A percentile compares a stretch with the other conserved stretches of the same genome.
phyloP scores from a whole-genome alignment of 1,284 basidiomycete genomes.

The Austroboletus niveus region DNA sequence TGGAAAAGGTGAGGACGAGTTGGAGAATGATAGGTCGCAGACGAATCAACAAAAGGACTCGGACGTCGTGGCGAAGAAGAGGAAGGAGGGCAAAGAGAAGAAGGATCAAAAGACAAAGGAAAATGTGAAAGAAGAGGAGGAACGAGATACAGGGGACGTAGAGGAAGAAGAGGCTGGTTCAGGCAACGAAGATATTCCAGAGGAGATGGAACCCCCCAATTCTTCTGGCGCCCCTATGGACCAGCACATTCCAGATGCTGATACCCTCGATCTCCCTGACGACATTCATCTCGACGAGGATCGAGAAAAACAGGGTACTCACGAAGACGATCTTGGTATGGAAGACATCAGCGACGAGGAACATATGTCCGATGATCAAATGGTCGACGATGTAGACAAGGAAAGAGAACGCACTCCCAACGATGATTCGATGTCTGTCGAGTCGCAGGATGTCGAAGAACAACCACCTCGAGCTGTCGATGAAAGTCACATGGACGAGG shows the following conservation, averaged over 20 bases:
- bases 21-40: conserved; percentile 52
- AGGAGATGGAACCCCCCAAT: conserved; percentile 39
- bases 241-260: conserved; percentile 69
- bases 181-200: conserved; percentile 26
- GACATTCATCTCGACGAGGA: conserved; percentile 66
- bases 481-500: conserved; percentile 13
- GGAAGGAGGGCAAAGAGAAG: conserved; percentile 33
- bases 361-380: conserved; percentile 37
- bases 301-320: conserved; percentile 37
- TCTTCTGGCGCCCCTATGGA: conserved; percentile 67
- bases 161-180: conserved; percentile 31
- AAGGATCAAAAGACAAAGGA: conserved; percentile 35
- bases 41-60: conserved; percentile 48
- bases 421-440: conserved; percentile 24
- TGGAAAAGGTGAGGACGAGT: conserved; percentile 49
- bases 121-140: conserved; percentile 34
- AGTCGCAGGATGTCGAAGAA: conserved; percentile 14
- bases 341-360: conserved; percentile 43
- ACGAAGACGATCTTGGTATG: conserved; percentile 33
- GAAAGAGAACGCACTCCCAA: conserved; percentile 18
- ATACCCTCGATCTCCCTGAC: conserved; percentile 83
- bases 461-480: conserved; percentile 20
- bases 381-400: conserved; percentile 38
- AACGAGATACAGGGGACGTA: conserved; percentile 35
- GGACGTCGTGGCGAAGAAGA: conserved; percentile 72